phyloP scores from a whole-genome alignment of 176 grass and related monocot genomes.

The Puccinellia tenuiflora region DNA sequence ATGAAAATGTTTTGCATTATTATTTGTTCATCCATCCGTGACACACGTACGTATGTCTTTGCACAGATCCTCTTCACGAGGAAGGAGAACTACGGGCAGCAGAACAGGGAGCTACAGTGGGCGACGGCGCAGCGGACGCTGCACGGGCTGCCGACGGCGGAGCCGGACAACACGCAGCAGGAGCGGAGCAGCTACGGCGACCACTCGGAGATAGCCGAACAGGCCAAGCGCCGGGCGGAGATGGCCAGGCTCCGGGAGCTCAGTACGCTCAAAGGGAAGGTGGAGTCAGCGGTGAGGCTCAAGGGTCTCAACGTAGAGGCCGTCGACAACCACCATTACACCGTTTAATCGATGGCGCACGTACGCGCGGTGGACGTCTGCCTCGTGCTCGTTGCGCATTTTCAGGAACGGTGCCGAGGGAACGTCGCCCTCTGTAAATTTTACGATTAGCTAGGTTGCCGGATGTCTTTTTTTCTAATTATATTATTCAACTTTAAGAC shows the following conservation, averaged over 20 bases:
- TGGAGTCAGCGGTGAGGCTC: slow-evolving; percentile 75
- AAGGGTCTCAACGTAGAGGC: slow-evolving; percentile 72
- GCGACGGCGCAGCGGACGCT: slow-evolving; percentile 85
- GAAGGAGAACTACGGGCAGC: slow-evolving; percentile 90
- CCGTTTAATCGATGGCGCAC: slow-evolving; percentile 34
- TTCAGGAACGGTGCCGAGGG: background rate
- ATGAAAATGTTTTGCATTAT: background rate
- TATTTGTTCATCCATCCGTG: background rate
- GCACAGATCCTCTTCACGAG: slow-evolving; percentile 66
- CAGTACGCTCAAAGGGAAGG: slow-evolving; percentile 56
- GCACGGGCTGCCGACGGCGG: slow-evolving; percentile 67
- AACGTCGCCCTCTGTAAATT: background rate
- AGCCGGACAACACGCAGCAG: slow-evolving; percentile 12
- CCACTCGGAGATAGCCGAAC: slow-evolving; percentile 85
- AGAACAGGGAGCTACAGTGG: slow-evolving; percentile 91
- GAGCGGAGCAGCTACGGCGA: slow-evolving; percentile 71
- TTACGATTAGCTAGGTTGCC: background rate
- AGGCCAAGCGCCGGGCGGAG: slow-evolving; percentile 93
- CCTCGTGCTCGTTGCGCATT: slow-evolving; percentile 2
- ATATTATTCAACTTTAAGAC: background rate
- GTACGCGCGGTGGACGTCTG: background rate
- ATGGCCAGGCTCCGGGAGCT: slow-evolving; percentile 84
- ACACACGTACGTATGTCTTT: background rate
- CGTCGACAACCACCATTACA: slow-evolving; percentile 73
- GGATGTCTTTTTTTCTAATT: too few relatives aligned